A percentile compares a stretch with the other conserved stretches of the same genome.
Evolutionary conservation across 306 rosid genomes (phyloP).

Genomic region (Corylus americana): DNA sequence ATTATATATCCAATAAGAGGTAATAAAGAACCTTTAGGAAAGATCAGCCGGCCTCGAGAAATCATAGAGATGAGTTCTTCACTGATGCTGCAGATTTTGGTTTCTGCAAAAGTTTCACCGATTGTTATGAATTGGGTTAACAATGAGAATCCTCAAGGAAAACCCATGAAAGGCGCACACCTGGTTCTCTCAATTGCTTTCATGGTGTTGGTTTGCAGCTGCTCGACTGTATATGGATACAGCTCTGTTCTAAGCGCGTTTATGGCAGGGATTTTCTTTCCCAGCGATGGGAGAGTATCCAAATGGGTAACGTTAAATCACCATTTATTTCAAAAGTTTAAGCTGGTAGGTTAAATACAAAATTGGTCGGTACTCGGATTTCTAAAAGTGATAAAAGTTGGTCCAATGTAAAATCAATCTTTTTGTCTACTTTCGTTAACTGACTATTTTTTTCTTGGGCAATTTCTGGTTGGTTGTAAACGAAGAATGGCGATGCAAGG

Average conservation of each 20-base stretch:
- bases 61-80: conserved; percentile 34
- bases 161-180: conserved; percentile 85
- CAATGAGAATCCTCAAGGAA: conserved; percentile 92
- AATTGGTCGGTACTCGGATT: too few species aligned
- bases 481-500: too few species aligned
- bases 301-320: conserved; percentile 50
- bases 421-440: too few species aligned
- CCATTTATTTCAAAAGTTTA: too few species aligned
- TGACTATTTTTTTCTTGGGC: too few species aligned
- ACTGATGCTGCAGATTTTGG: conserved; percentile 44
- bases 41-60: not conserved
- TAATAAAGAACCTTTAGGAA: not conserved
- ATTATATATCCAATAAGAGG: conserved; percentile 41
- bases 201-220: conserved; percentile 59
- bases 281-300: conserved; percentile 80
- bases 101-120: conserved; percentile 68
- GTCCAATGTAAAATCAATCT: too few species aligned
- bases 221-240: conserved; percentile 57
- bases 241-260: conserved; percentile 81
- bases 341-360: too few species aligned
- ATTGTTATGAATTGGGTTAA: conserved; percentile 78
- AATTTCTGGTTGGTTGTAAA: too few species aligned
- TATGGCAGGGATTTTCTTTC: conserved; percentile 77
- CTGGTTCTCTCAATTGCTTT: conserved; percentile 76
- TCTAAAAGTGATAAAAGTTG: too few species aligned